Percentiles rank a stretch among this genome's conserved stretches.
phyloP scores from a whole-genome alignment of 495 filamentous ascomycete species.

The Annulohypoxylon moriforme region DNA sequence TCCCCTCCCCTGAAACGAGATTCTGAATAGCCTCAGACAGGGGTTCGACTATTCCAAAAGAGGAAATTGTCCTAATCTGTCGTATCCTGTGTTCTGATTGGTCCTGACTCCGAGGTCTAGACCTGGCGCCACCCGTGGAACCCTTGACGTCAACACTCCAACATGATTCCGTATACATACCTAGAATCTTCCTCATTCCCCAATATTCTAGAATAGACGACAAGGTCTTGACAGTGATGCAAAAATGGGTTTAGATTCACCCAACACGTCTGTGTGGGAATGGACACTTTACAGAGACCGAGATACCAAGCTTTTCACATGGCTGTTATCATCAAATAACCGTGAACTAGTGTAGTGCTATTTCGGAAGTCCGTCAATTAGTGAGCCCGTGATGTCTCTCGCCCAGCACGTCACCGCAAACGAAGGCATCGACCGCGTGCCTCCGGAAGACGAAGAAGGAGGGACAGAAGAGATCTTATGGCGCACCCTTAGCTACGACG shows the following conservation, averaged over 20 bases:
- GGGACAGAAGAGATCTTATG: slow-evolving; percentile 33
- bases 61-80: neutral
- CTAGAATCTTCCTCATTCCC: slow-evolving; percentile 22
- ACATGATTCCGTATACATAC: slow-evolving; percentile 20
- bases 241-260: neutral
- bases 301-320: neutral
- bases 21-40: neutral
- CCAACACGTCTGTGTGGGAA: neutral
- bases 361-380: neutral
- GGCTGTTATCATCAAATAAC: neutral
- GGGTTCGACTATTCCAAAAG: neutral
- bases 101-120: neutral
- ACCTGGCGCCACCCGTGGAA: slow-evolving; percentile 14
- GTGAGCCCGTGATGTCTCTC: slow-evolving; percentile 21
- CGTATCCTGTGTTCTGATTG: neutral
- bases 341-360: neutral
- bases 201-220: slow-evolving; percentile 23
- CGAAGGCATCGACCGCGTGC: slow-evolving; percentile 49
- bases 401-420: slow-evolving; percentile 44
- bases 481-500: slow-evolving; percentile 46
- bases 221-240: neutral
- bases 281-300: neutral
- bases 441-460: slow-evolving; percentile 31
- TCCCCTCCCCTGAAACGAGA: neutral
- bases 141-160: slow-evolving; percentile 40